phyloP scores from a whole-genome alignment of 2,329 filamentous ascomycete species.

The Lasiodiplodia hormozganensis region DNA sequence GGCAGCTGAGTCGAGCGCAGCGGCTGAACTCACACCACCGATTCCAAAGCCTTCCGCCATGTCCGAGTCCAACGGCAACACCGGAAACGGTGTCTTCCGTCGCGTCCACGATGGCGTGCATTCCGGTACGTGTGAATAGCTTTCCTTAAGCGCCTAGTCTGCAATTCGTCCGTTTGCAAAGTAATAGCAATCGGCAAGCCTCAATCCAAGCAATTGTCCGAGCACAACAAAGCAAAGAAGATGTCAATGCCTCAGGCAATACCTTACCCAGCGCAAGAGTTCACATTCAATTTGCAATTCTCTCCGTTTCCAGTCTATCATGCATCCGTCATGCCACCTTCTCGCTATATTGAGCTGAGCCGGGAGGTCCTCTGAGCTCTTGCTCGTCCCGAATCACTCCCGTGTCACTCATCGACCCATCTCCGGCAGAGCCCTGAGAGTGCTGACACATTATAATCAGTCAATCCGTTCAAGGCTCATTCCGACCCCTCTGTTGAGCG shows the following conservation, averaged over 20 bases:
- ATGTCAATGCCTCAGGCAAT: neutral
- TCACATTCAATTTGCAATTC: neutral
- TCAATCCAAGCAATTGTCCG: neutral
- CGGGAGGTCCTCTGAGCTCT: neutral
- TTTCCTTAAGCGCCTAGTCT: neutral
- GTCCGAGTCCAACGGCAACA: slow-evolving; percentile 28
- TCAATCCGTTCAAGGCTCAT: slow-evolving; percentile 78
- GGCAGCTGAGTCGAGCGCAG: neutral
- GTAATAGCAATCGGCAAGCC: neutral
- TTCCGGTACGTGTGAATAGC: slow-evolving; percentile 13
- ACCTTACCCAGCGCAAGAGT: neutral
- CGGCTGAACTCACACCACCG: neutral
- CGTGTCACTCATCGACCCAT: neutral
- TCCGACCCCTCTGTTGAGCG: slow-evolving; percentile 68
- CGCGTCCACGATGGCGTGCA: slow-evolving; percentile 29
- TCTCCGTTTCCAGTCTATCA: neutral
- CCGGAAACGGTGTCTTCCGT: slow-evolving; percentile 19
- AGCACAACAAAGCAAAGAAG: neutral
- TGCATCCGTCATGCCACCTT: neutral
- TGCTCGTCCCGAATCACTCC: neutral
- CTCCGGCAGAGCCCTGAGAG: neutral
- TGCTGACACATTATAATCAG: slow-evolving; percentile 47
- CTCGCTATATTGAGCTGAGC: neutral
- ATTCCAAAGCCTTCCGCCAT: slow-evolving; percentile 7
- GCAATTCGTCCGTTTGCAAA: neutral